Evolutionary conservation across 2,329 filamentous ascomycete species (phyloP), one percentile per base, ranked within the genome.

Genomic region (Penicillium sclerotiorum): DNA sequence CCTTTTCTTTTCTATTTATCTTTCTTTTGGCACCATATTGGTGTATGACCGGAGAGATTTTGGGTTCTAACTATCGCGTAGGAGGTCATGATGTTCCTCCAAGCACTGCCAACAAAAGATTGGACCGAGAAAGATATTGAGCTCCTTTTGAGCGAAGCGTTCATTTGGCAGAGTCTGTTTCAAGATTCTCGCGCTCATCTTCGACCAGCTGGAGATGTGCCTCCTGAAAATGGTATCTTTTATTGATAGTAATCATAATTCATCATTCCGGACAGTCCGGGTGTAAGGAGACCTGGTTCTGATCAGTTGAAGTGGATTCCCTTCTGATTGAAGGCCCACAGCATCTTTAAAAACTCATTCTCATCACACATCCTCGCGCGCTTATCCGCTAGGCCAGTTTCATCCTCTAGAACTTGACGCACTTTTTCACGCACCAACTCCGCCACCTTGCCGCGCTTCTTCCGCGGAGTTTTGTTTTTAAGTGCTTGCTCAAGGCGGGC

Each of bases 121-220:
- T 99, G 94, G 94, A 96, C 90, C 1, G 94, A 96, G 69, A 97
- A 97, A 76, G 94, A 99, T 66, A 95, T 99, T 63, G 94, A 97
- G 71, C 80, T 99, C 50, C 78, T 99, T 47, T 79, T 99, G 36
- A 96, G 91, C 67, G 94, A 99, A 75, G 94, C 94, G 3, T 99
- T 94, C 64, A 96, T 99, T 57, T 99, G 94, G 95, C 92, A 99
- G 76, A 96, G 90, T 67, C 77, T 99, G 37, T 99, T 96, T 75
- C 91, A 95, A 64, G 93, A 93, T 42, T 96, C 91, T 8, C 87
- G 90, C 47, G 95, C 94, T 30, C 94, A 99, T 76, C 77, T 99
- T 53, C 69, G 72, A 43, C 63, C 71, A 40, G 62, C 66, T 47
- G 66, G 66, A 36, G 68, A 67, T 46, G 61, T 58, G 48, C 63